Evolutionary conservation across 2,329 filamentous ascomycete species (phyloP).

Genomic region (Polytolypa hystricis): DNA sequence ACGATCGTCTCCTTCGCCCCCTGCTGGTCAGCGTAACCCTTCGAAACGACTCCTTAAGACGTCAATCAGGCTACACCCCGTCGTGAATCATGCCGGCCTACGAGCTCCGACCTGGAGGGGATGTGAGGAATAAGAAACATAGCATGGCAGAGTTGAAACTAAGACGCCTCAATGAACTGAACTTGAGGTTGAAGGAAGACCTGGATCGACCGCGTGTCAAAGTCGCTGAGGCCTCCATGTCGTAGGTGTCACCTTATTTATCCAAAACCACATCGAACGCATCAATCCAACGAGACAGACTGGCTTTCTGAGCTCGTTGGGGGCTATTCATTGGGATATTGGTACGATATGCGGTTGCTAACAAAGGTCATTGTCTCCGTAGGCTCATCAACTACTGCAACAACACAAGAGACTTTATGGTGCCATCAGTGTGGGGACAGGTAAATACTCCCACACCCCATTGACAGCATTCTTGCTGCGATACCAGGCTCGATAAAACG

Average conservation of each 20-base stretch:
- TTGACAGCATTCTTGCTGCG: slow-evolving; percentile 1
- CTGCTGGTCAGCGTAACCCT: slow-evolving; percentile 5
- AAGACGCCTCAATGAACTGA: slow-evolving; percentile 88
- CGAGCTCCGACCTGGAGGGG: slow-evolving; percentile 54
- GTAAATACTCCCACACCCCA: slow-evolving; percentile 30
- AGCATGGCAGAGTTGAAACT: slow-evolving; percentile 98
- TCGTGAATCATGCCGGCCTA: slow-evolving; percentile 47
- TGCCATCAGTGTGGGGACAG: slow-evolving; percentile 89
- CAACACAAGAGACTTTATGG: slow-evolving; percentile 97
- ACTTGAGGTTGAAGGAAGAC: slow-evolving; percentile 90
- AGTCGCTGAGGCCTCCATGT: slow-evolving; percentile 83
- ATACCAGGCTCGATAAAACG: no score
- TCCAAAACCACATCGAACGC: not conserved
- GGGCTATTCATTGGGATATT: not conserved
- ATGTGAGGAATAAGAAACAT: slow-evolving; percentile 85
- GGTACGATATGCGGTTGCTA: not conserved
- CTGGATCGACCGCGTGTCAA: slow-evolving; percentile 90
- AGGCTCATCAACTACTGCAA: slow-evolving; percentile 98
- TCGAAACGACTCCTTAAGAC: not conserved
- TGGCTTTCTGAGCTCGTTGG: not conserved
- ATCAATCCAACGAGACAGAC: no score
- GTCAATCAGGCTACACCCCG: not conserved
- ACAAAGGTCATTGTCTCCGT: slow-evolving; percentile 12
- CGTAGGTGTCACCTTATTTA: slow-evolving; percentile 42
- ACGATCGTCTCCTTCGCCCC: slow-evolving; percentile 7